Evolutionary conservation across 805 yeast genomes (phyloP).

Genomic region (Hanseniaspora valbyensis): DNA sequence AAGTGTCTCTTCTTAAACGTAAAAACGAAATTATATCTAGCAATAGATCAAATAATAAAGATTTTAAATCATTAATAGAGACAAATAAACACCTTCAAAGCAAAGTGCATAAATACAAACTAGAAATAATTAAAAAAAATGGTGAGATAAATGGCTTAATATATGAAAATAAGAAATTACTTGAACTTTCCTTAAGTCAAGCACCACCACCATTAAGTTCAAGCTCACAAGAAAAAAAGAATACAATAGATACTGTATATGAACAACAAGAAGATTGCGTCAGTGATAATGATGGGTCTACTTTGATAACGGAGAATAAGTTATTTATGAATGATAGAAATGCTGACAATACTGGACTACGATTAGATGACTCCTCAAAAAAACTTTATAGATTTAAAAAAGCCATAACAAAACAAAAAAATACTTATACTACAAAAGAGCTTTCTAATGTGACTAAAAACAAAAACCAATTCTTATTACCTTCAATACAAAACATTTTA

Average conservation of each 20-base stretch:
- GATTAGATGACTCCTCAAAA: too few species aligned
- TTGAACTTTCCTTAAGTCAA: not conserved
- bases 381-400: too few species aligned
- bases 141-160: slow-evolving; percentile 35
- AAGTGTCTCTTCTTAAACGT: not conserved
- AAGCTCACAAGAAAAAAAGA: not conserved
- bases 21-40: not conserved
- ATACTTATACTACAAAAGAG: too few species aligned
- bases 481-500: too few species aligned
- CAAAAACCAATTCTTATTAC: too few species aligned
- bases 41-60: not conserved
- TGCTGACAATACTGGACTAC: too few species aligned
- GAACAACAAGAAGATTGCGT: not conserved
- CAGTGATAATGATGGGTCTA: not conserved
- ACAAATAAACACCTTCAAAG: slow-evolving; percentile 31
- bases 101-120: slow-evolving; percentile 36
- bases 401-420: too few species aligned
- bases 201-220: not conserved
- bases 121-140: slow-evolving; percentile 35
- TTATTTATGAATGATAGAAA: not conserved
- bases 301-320: not conserved
- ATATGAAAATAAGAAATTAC: slow-evolving; percentile 3
- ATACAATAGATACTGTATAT: not conserved
- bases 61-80: slow-evolving; percentile 19
- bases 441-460: too few species aligned